Conservation (phyloP, 176 grass and related monocot species). For the Triticum monococcum region DNA sequence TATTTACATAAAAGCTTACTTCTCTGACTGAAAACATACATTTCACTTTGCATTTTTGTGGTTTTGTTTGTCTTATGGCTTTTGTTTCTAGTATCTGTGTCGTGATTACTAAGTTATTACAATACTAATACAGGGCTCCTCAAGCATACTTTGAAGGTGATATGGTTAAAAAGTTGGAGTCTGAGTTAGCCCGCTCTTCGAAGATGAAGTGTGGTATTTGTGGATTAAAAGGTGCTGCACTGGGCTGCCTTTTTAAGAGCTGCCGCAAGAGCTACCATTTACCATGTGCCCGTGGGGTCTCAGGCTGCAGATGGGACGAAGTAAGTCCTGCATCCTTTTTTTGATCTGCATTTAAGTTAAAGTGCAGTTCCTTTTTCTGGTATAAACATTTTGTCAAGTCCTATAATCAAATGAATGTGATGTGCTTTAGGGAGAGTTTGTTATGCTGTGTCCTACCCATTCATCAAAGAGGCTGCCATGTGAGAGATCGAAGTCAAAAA, state of each 20-base stretch:
- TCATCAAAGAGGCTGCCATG: conserved; percentile 79
- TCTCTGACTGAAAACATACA: neutral
- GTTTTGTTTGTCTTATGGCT: neutral
- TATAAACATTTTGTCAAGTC: neutral
- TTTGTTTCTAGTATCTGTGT: neutral
- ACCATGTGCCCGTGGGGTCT: conserved; percentile 64
- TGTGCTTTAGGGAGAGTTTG: conserved; percentile 67
- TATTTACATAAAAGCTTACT: neutral
- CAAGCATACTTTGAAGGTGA: conserved; percentile 85
- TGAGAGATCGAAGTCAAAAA: conserved; percentile 64
- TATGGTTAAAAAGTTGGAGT: conserved; percentile 66
- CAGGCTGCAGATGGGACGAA: conserved; percentile 80
- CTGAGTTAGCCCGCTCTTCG: conserved; percentile 69
- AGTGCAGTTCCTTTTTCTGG: neutral
- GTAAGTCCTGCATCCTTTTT: conserved; percentile 27
- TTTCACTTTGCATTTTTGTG: neutral
- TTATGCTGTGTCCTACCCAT: conserved; percentile 86
- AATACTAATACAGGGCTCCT: conserved; percentile 65
- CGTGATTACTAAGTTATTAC: conserved; percentile 16
- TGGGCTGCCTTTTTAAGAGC: conserved; percentile 87
- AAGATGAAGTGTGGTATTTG: conserved; percentile 96
- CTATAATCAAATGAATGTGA: neutral
- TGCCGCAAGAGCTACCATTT: conserved; percentile 94
- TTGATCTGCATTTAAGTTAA: neutral
- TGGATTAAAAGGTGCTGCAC: conserved; percentile 89